phyloP scores from a whole-genome alignment of 2,329 filamentous ascomycete genomes.

The Aureobasidium sp. region DNA sequence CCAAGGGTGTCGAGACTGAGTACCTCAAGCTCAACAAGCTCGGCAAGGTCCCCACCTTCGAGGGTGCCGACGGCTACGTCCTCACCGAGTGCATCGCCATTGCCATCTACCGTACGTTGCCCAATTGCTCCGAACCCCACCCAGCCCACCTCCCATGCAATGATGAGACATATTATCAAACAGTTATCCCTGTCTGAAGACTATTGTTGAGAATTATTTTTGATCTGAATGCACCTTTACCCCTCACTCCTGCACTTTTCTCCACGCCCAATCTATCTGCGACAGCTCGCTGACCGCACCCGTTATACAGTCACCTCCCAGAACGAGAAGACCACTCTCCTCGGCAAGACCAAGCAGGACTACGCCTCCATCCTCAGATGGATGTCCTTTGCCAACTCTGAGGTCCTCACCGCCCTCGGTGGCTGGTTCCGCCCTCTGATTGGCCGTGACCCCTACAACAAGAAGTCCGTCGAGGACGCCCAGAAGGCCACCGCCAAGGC shows the following conservation, averaged over 20 bases:
- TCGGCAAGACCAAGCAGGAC: slow-evolving; percentile 99
- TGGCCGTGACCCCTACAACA: slow-evolving; percentile 85
- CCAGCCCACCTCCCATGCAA: slow-evolving; percentile 34
- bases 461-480: slow-evolving; percentile 85
- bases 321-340: slow-evolving; percentile 85
- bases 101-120: slow-evolving; percentile 77
- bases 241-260: slow-evolving; percentile 14
- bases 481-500: slow-evolving; percentile 62
- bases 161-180: slow-evolving; percentile 68
- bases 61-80: slow-evolving; percentile 83
- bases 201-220: slow-evolving; percentile 81
- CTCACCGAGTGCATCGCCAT: slow-evolving; percentile 90
- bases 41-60: slow-evolving; percentile 87
- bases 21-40: slow-evolving; percentile 82
- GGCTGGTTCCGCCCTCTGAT: slow-evolving; percentile 82
- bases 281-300: slow-evolving; percentile 5
- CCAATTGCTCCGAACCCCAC: neutral
- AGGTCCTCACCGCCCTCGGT: slow-evolving; percentile 68
- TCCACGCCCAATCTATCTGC: neutral
- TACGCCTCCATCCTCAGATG: slow-evolving; percentile 96
- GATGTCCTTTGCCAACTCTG: slow-evolving; percentile 93
- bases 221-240: slow-evolving; percentile 56
- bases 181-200: slow-evolving; percentile 99
- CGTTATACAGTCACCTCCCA: slow-evolving; percentile 78
- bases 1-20: slow-evolving; percentile 60